Conservation (phyloP, 2,329 filamentous ascomycete genomes). For the Cordyceps cicadae region DNA sequence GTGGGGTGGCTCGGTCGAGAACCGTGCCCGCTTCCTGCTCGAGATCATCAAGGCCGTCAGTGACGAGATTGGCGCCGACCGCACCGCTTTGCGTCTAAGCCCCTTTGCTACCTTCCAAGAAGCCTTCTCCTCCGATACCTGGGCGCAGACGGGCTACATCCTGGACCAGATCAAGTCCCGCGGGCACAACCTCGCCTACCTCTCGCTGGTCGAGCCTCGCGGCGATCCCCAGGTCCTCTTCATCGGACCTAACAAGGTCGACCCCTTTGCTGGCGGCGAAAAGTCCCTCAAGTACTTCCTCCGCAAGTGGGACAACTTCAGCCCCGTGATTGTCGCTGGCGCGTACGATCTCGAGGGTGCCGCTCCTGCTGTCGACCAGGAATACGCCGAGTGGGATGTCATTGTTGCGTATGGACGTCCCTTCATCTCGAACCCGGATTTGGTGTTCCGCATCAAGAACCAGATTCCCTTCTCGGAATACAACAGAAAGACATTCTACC, state of each 20-base stretch:
- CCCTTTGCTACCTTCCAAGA: conserved; percentile 23
- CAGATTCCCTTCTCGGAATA: conserved; percentile 19
- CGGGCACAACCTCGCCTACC: conserved; percentile 21
- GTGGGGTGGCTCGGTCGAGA: conserved; percentile 44
- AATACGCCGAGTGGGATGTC: conserved; percentile 22
- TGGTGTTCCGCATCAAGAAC: conserved; percentile 21
- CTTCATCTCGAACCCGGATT: conserved; percentile 23
- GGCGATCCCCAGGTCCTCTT: conserved; percentile 18
- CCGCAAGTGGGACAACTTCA: conserved; percentile 22
- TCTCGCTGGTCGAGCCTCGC: conserved; percentile 22
- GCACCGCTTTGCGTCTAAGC: conserved; percentile 40
- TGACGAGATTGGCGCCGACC: conserved; percentile 36
- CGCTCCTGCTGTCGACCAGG: conserved; percentile 15
- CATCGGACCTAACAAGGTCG: not conserved
- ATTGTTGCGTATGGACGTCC: conserved; percentile 22
- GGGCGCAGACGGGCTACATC: conserved; percentile 19
- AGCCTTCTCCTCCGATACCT: conserved; percentile 15
- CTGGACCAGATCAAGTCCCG: conserved; percentile 20
- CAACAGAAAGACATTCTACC: conserved; percentile 21
- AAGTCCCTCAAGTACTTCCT: conserved; percentile 23
- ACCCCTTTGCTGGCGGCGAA: conserved; percentile 24
- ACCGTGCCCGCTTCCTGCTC: conserved; percentile 38
- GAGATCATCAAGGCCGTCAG: conserved; percentile 35
- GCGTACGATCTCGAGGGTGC: conserved; percentile 18
- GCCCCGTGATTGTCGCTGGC: conserved; percentile 22